Percentiles rank a stretch among this genome's conserved stretches.
These are phyloP conservation scores for Mortierella sp. DNA, from an alignment of 371 early-diverging fungal genomes.

Conservation along the genomic window DNA sequence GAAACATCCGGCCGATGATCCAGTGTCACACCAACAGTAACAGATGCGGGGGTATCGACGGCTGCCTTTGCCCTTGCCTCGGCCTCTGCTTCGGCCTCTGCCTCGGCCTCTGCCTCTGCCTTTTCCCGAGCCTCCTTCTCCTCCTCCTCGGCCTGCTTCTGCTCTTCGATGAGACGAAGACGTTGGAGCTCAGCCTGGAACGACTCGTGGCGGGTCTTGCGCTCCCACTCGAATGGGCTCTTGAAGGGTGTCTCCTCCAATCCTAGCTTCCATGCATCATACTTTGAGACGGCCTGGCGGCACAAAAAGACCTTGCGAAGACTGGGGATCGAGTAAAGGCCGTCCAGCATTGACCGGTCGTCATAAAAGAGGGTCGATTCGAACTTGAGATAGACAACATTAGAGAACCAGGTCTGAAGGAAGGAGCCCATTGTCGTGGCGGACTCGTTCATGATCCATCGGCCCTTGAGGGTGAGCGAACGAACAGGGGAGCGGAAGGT, in stretches of 20 bases:
- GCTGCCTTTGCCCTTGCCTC: not conserved
- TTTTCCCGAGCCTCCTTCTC: not conserved
- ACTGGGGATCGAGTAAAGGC: conserved; percentile 13
- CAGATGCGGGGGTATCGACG: not conserved
- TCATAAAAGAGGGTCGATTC: conserved; percentile 2
- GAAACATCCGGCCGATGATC: not conserved
- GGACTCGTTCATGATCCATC: conserved; percentile 26
- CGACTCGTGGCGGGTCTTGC: conserved; percentile 14
- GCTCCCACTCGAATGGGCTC: conserved; percentile 38
- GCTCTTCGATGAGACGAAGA: not conserved
- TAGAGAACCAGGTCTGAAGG: conserved; percentile 22
- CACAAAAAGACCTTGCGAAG: conserved; percentile 24
- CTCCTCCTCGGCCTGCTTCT: not conserved
- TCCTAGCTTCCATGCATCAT: conserved; percentile 37
- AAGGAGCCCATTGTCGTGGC: not conserved
- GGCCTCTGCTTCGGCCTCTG: not conserved
- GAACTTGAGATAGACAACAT: conserved; percentile 16
- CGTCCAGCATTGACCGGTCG: conserved; percentile 17
- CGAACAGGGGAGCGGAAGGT: conserved; percentile 6
- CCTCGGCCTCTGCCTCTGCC: not conserved
- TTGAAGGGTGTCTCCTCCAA: conserved; percentile 21
- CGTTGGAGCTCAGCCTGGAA: not conserved
- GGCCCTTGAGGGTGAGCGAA: conserved; percentile 29
- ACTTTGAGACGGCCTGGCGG: conserved; percentile 18
- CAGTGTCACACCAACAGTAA: not conserved